Evolutionary conservation across 345 rosid genomes (phyloP).

Genomic region (Hibiscus syriacus): DNA sequence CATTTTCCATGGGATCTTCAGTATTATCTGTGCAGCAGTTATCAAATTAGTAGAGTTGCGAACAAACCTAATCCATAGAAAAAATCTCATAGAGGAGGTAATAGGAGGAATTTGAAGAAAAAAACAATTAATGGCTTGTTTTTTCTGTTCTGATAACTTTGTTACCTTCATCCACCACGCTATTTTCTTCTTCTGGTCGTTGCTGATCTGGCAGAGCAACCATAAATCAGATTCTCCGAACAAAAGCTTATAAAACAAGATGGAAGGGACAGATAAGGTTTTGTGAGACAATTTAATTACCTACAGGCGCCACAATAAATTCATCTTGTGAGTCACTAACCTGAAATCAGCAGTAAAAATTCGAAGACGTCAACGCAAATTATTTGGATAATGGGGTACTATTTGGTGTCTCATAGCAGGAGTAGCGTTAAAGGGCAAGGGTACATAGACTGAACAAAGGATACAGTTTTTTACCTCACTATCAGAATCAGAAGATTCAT

Average conservation of each 20-base stretch:
- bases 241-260: background rate
- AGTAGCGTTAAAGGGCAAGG: background rate
- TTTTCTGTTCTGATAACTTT: background rate
- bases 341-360: slow-evolving; percentile 34
- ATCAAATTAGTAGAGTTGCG: slow-evolving; percentile 4
- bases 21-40: slow-evolving; percentile 46
- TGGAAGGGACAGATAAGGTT: background rate
- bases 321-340: slow-evolving; percentile 21
- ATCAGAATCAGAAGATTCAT: slow-evolving; percentile 63
- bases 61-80: background rate
- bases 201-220: slow-evolving; percentile 45
- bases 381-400: too few relatives aligned
- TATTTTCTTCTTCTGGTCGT: slow-evolving; percentile 40
- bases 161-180: slow-evolving; percentile 12
- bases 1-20: slow-evolving; percentile 81
- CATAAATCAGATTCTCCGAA: slow-evolving; percentile 2
- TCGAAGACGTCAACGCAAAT: background rate
- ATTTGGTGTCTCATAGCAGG: too few relatives aligned
- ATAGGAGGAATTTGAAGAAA: background rate
- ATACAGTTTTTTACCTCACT: slow-evolving; percentile 55
- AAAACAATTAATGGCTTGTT: background rate
- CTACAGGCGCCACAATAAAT: slow-evolving; percentile 56
- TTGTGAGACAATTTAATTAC: slow-evolving; percentile 31
- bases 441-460: background rate
- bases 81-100: background rate